phyloP scores from a whole-genome alignment of 208 protist genomes.

The Strigomonas galati region DNA sequence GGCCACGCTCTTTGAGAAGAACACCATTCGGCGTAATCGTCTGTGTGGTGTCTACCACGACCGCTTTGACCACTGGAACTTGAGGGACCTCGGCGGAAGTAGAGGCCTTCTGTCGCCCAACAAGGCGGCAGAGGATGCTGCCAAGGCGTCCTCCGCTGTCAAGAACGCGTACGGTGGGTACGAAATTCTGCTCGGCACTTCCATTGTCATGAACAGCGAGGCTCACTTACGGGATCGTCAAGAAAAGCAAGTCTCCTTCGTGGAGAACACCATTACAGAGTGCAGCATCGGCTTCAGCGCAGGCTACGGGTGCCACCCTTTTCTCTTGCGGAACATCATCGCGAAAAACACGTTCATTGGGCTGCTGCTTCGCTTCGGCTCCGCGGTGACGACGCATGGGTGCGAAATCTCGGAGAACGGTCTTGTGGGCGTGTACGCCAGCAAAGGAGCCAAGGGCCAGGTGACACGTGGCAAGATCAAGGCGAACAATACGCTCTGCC shows the following conservation, averaged over 20 bases:
- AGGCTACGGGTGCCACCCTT: conserved; percentile 69
- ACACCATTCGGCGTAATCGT: conserved; percentile 67
- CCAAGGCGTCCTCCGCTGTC: conserved; percentile 4
- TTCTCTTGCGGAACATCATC: conserved; percentile 66
- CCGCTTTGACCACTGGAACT: conserved; percentile 61
- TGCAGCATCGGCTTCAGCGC: conserved; percentile 73
- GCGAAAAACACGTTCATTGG: conserved; percentile 80
- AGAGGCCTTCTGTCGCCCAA: background rate
- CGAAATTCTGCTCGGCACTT: conserved; percentile 55
- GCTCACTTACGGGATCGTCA: conserved; percentile 51
- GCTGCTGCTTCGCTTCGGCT: conserved; percentile 67
- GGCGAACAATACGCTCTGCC: conserved; percentile 74
- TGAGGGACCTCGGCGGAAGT: conserved; percentile 23
- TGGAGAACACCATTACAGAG: conserved; percentile 65
- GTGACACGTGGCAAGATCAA: conserved; percentile 39
- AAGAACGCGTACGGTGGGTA: conserved; percentile 62
- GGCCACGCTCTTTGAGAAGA: conserved; percentile 53
- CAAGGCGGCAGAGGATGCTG: conserved; percentile 11
- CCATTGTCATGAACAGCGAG: conserved; percentile 30
- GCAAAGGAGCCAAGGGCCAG: conserved; percentile 60
- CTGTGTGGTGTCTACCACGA: conserved; percentile 84
- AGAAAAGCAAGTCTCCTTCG: conserved; percentile 64
- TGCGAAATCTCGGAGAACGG: conserved; percentile 72
- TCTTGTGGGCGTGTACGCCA: conserved; percentile 67
- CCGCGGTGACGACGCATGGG: conserved; percentile 47